These are phyloP conservation scores for Sordariomycetes sp. DNA, from an alignment of 2,329 filamentous ascomycete species.

Conservation along the genomic window DNA sequence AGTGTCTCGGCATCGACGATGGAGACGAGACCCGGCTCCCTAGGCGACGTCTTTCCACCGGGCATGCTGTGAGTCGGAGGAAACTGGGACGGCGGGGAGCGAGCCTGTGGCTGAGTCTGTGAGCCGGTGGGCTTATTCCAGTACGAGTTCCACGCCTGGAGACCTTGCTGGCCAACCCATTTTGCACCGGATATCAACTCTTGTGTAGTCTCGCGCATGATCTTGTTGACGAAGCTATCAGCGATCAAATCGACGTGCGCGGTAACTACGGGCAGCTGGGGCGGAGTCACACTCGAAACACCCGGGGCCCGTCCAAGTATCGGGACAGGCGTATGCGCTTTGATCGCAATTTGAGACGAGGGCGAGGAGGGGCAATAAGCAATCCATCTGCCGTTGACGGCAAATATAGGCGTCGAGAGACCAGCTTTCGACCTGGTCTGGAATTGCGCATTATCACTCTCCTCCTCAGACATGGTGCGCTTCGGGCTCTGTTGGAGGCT, in stretches of 20 bases:
- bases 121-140: slow-evolving; percentile 51
- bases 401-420: slow-evolving; percentile 58
- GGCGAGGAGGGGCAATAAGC: slow-evolving; percentile 68
- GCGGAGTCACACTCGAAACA: slow-evolving; percentile 52
- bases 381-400: slow-evolving; percentile 65
- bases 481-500: slow-evolving; percentile 57
- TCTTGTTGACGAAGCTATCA: slow-evolving; percentile 64
- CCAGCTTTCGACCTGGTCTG: too few relatives aligned
- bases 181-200: slow-evolving; percentile 66
- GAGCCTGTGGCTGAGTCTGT: slow-evolving; percentile 30
- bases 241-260: slow-evolving; percentile 63
- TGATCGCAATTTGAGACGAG: slow-evolving; percentile 60
- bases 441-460: slow-evolving; percentile 29
- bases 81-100: slow-evolving; percentile 36
- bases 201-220: slow-evolving; percentile 72
- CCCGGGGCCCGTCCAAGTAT: slow-evolving; percentile 46
- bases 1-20: slow-evolving; percentile 62
- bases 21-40: slow-evolving; percentile 67
- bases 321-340: slow-evolving; percentile 53
- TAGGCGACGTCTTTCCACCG: slow-evolving; percentile 44
- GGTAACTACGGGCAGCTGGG: slow-evolving; percentile 57
- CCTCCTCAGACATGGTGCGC: slow-evolving; percentile 36
- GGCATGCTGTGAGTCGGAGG: slow-evolving; percentile 65
- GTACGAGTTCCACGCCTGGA: slow-evolving; percentile 72
- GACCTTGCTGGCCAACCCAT: slow-evolving; percentile 69